These are phyloP conservation scores for Lactarius evosmus DNA, from an alignment of 768 basidiomycete genomes.

Conservation along the genomic window DNA sequence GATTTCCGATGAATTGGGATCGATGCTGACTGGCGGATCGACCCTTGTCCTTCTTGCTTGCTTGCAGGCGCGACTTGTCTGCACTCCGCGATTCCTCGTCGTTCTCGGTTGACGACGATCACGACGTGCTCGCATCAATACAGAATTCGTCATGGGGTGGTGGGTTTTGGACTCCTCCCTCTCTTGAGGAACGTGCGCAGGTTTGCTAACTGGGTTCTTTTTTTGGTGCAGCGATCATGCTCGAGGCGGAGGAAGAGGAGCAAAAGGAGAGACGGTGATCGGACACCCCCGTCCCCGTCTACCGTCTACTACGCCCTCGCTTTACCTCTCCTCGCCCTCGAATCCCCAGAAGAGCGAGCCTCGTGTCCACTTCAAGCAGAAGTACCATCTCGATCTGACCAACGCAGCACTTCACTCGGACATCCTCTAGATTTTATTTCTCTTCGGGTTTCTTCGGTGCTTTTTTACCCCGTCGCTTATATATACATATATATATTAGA, in stretches of 20 bases:
- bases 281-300: background rate
- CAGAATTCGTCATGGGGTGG: conserved; percentile 72
- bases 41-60: background rate
- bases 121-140: conserved; percentile 52
- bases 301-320: background rate
- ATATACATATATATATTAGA: conserved; percentile 15
- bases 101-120: conserved; percentile 36
- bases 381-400: background rate
- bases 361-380: background rate
- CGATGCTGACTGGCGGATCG: conserved; percentile 1
- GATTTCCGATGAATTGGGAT: too few relatives aligned
- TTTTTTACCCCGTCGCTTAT: background rate
- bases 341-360: background rate
- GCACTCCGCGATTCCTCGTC: conserved; percentile 29
- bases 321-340: background rate
- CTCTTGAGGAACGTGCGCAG: background rate
- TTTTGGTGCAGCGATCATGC: conserved; percentile 40
- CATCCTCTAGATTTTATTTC: background rate
- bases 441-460: background rate
- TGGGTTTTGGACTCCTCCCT: conserved; percentile 34
- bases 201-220: background rate
- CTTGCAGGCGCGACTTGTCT: conserved; percentile 33
- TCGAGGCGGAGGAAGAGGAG: conserved; percentile 47
- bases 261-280: conserved; percentile 14
- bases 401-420: background rate